Evolutionary conservation across 768 basidiomycete species (phyloP).

Genomic region (Calocera viscosa): DNA sequence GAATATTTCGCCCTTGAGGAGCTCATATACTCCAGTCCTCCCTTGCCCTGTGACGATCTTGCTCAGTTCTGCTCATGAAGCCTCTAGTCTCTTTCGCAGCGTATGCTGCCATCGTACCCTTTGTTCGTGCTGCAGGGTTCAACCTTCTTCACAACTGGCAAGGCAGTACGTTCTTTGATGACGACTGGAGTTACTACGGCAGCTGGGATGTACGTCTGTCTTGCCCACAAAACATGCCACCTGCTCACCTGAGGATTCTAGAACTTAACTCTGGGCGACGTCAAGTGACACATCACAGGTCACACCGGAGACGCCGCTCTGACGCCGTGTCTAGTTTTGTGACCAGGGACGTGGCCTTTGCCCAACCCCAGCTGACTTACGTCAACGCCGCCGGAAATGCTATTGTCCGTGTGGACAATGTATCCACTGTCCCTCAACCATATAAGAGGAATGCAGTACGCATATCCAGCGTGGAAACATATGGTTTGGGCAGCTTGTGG

Average conservation of each 20-base stretch:
- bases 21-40: background rate
- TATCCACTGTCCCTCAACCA: slow-evolving; percentile 38
- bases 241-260: background rate
- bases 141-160: slow-evolving; percentile 43
- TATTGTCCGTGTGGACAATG: slow-evolving; percentile 67
- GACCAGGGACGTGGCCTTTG: background rate
- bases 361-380: slow-evolving; percentile 40
- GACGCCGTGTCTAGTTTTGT: background rate
- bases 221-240: slow-evolving; percentile 17
- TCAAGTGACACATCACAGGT: background rate
- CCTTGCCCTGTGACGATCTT: background rate
- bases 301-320: background rate
- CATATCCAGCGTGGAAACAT: slow-evolving; percentile 46
- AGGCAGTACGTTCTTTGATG: slow-evolving; percentile 46
- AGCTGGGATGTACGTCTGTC: slow-evolving; percentile 29
- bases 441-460: slow-evolving; percentile 56
- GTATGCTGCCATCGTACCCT: background rate
- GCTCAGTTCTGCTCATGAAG: background rate
- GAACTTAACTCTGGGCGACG: background rate
- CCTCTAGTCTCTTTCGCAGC: background rate
- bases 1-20: too few species aligned
- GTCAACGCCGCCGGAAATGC: slow-evolving; percentile 59
- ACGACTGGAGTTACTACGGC: slow-evolving; percentile 55
- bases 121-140: slow-evolving; percentile 28
- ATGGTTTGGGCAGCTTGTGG: slow-evolving; percentile 49